phyloP scores from a whole-genome alignment of 805 yeast species.

The Tetrapisispora fleetii region DNA sequence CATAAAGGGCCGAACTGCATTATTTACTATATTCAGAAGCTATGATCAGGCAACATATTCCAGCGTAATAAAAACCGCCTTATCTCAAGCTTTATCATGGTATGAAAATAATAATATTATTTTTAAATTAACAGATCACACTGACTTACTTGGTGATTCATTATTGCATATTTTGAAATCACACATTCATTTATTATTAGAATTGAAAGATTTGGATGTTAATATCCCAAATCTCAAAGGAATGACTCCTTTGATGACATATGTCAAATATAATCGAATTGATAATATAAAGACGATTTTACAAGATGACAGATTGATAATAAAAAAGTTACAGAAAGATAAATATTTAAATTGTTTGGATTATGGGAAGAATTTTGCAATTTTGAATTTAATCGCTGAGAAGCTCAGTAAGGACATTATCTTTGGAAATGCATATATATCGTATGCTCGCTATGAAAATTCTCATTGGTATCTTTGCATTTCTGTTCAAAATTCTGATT shows the following conservation, averaged over 20 bases:
- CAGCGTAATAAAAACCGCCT: slow-evolving; percentile 36
- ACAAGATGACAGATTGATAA: slow-evolving; percentile 38
- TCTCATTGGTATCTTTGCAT: slow-evolving; percentile 15
- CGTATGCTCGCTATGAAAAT: slow-evolving; percentile 15
- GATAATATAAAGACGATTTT: slow-evolving; percentile 48
- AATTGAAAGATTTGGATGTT: slow-evolving; percentile 34
- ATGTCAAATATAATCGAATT: slow-evolving; percentile 56
- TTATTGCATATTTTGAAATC: slow-evolving; percentile 60
- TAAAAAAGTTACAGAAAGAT: slow-evolving; percentile 15
- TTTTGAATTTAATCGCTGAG: slow-evolving; percentile 12
- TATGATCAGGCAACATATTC: slow-evolving; percentile 67
- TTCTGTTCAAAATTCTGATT: slow-evolving; percentile 2
- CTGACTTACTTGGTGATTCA: slow-evolving; percentile 66
- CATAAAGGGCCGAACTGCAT: slow-evolving; percentile 63
- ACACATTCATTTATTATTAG: slow-evolving; percentile 35
- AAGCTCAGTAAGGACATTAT: slow-evolving; percentile 6
- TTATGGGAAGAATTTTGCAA: slow-evolving; percentile 32
- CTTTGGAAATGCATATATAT: slow-evolving; percentile 10
- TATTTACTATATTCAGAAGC: slow-evolving; percentile 63
- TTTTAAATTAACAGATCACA: slow-evolving; percentile 50
- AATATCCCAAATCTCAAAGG: slow-evolving; percentile 51
- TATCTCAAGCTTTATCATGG: slow-evolving; percentile 38
- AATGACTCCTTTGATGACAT: slow-evolving; percentile 62
- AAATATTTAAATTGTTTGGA: slow-evolving; percentile 35
- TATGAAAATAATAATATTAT: slow-evolving; percentile 23